Conservation (phyloP, 257 asterid species). For the Handroanthus guayacan region DNA sequence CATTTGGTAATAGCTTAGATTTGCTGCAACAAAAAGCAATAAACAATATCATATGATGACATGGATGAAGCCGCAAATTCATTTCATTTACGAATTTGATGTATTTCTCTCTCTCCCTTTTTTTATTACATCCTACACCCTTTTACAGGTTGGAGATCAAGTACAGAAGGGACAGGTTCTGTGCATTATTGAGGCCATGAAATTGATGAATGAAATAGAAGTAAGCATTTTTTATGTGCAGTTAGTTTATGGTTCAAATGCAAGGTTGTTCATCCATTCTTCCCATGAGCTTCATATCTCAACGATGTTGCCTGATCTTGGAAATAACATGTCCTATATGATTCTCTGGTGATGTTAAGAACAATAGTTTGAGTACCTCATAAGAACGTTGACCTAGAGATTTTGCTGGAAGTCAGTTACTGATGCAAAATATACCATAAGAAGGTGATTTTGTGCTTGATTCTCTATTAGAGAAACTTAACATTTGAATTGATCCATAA, state of each 20-base stretch:
- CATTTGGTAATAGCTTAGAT: neutral
- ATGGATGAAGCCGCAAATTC: conserved; percentile 19
- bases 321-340: neutral
- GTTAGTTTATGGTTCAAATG: neutral
- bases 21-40: conserved; percentile 14
- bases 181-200: conserved; percentile 95
- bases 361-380: conserved; percentile 17
- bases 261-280: conserved; percentile 19
- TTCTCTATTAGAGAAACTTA: neutral
- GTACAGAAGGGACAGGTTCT: conserved; percentile 92
- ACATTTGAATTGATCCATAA: neutral
- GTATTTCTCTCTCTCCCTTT: conserved; percentile 1
- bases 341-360: neutral
- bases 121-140: conserved; percentile 21
- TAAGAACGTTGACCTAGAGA: conserved; percentile 1
- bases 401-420: neutral
- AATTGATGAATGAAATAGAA: conserved; percentile 95
- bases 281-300: conserved; percentile 20
- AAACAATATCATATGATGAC: neutral
- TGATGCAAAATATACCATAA: neutral
- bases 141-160: conserved; percentile 80
- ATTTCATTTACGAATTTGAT: conserved; percentile 17
- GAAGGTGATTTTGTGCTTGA: neutral
- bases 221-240: conserved; percentile 51
- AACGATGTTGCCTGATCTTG: conserved; percentile 11